Percentiles rank a stretch among this genome's conserved stretches.
Evolutionary conservation across 1,284 basidiomycete genomes (phyloP).

Genomic region (Blastosporella zonata): DNA sequence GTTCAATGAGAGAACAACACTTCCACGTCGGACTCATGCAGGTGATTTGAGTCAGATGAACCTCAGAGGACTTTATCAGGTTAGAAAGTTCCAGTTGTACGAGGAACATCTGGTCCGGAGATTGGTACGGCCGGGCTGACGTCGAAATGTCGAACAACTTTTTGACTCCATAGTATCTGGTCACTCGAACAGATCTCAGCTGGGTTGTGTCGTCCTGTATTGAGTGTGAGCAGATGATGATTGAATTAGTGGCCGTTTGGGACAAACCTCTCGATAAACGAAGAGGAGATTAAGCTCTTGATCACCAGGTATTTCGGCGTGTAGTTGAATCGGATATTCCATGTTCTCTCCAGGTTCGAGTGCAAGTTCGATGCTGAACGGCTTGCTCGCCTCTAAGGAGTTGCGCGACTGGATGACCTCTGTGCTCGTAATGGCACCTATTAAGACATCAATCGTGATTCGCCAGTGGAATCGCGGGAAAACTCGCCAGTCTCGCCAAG

Average conservation of each 20-base stretch:
- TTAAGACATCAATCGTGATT: not conserved
- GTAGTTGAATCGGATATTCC: slow-evolving; percentile 50
- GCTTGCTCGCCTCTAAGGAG: slow-evolving; percentile 46
- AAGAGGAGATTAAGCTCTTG: slow-evolving; percentile 60
- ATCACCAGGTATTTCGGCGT: slow-evolving; percentile 45
- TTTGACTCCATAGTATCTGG: slow-evolving; percentile 56
- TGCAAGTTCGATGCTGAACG: slow-evolving; percentile 37
- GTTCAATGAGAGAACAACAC: slow-evolving; percentile 36
- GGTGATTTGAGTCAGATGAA: slow-evolving; percentile 56
- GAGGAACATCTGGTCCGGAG: slow-evolving; percentile 47
- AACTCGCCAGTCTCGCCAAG: slow-evolving; percentile 5
- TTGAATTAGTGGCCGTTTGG: not conserved
- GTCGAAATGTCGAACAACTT: slow-evolving; percentile 52
- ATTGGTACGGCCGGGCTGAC: slow-evolving; percentile 46
- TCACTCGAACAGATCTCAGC: slow-evolving; percentile 56
- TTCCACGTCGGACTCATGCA: slow-evolving; percentile 66
- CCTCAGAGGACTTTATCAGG: slow-evolving; percentile 34
- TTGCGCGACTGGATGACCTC: slow-evolving; percentile 53
- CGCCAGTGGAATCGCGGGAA: not conserved
- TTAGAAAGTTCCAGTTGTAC: slow-evolving; percentile 62
- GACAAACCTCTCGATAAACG: slow-evolving; percentile 66
- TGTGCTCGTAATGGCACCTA: slow-evolving; percentile 21
- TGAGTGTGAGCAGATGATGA: slow-evolving; percentile 8
- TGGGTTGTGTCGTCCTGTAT: slow-evolving; percentile 41
- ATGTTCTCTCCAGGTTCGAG: slow-evolving; percentile 47